Conservation (phyloP, 345 rosid species). For the Erodium maritimum region DNA sequence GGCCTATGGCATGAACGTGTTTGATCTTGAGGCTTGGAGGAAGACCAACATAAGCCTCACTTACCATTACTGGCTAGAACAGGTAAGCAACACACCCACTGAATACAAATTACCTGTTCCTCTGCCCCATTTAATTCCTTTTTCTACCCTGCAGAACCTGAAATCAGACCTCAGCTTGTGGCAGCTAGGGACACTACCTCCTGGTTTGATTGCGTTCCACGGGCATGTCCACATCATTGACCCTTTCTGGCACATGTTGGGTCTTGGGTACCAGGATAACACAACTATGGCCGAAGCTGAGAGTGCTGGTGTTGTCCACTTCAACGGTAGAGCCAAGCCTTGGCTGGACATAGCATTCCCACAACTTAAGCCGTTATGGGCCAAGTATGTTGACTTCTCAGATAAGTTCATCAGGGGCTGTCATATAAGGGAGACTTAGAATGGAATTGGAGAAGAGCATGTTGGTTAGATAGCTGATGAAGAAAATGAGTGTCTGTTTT, state of each 20-base stretch:
- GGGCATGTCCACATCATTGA: slow-evolving; percentile 75
- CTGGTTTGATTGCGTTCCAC: slow-evolving; percentile 87
- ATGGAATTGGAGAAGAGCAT: slow-evolving; percentile 15
- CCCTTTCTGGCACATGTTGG: slow-evolving; percentile 98
- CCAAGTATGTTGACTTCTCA: slow-evolving; percentile 54
- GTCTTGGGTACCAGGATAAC: slow-evolving; percentile 70
- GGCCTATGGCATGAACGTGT: slow-evolving; percentile 97
- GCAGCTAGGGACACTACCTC: slow-evolving; percentile 94
- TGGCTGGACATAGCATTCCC: slow-evolving; percentile 84
- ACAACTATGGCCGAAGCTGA: slow-evolving; percentile 43
- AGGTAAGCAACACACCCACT: slow-evolving; percentile 32
- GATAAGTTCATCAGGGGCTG: slow-evolving; percentile 71
- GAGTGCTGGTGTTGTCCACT: slow-evolving; percentile 62
- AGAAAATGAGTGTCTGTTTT: no score
- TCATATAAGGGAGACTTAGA: slow-evolving; percentile 41
- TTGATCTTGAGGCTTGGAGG: slow-evolving; percentile 87
- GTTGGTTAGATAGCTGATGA: no score
- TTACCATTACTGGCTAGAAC: slow-evolving; percentile 80
- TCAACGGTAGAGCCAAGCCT: slow-evolving; percentile 63
- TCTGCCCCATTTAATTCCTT: no score
- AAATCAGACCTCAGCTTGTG: slow-evolving; percentile 91
- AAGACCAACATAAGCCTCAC: slow-evolving; percentile 75
- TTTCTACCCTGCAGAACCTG: slow-evolving; percentile 52
- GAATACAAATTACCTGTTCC: no score
- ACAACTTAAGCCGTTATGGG: slow-evolving; percentile 56